These are phyloP conservation scores for Pleurotus ostreatus DNA, from an alignment of 768 basidiomycete genomes.

Conservation along the genomic window DNA sequence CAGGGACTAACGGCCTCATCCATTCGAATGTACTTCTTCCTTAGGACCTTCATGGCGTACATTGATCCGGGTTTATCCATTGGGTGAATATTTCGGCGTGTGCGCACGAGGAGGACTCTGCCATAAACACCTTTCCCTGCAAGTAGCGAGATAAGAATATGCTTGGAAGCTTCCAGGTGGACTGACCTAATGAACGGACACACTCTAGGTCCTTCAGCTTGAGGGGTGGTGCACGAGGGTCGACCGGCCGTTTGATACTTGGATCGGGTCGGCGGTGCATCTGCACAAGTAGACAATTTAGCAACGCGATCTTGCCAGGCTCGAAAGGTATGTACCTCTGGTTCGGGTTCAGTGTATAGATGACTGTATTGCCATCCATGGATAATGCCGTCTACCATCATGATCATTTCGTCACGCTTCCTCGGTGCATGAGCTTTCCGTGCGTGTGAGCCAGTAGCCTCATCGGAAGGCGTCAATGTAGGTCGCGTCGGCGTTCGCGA, in stretches of 20 bases:
- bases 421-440: background rate
- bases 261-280: conserved; percentile 6
- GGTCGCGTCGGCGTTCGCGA: background rate
- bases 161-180: background rate
- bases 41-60: conserved; percentile 44
- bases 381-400: conserved; percentile 6
- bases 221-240: conserved; percentile 33
- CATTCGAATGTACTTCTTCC: conserved; percentile 28
- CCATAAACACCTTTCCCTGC: conserved; percentile 39
- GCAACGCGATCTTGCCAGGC: background rate
- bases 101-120: conserved; percentile 38
- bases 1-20: conserved; percentile 23
- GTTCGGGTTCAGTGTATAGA: background rate
- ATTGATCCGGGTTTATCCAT: conserved; percentile 30
- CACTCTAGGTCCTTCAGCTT: conserved; percentile 37
- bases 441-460: too few species aligned
- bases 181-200: conserved; percentile 34
- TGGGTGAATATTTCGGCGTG: conserved; percentile 21
- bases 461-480: too few species aligned
- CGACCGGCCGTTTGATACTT: conserved; percentile 19
- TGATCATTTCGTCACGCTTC: background rate
- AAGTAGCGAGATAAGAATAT: conserved; percentile 4
- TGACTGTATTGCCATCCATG: conserved; percentile 7
- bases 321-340: conserved; percentile 2
- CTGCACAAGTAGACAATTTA: background rate